Percentiles rank a stretch among this genome's conserved stretches.
Conservation (phyloP, 2,329 filamentous ascomycete species). For the Pezicula rhizophila region DNA sequence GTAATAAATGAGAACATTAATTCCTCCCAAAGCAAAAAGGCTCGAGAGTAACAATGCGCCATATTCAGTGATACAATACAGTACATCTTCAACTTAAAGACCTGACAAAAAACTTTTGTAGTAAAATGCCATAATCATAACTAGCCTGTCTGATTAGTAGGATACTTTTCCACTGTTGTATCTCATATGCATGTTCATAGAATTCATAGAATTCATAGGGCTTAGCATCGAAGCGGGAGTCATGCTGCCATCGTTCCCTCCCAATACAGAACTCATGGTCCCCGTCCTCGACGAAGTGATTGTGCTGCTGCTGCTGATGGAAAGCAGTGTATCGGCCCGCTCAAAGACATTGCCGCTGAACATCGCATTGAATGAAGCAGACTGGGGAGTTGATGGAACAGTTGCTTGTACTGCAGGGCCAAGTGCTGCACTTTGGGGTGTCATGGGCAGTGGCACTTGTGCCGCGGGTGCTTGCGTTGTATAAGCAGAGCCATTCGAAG, state of each 20-base stretch:
- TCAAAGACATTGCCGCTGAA: slow-evolving; percentile 27
- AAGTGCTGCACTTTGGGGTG: slow-evolving; percentile 80
- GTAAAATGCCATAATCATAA: background rate
- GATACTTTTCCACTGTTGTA: slow-evolving; percentile 24
- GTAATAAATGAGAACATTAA: no score
- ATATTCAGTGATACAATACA: slow-evolving; percentile 1
- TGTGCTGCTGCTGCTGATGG: slow-evolving; percentile 15
- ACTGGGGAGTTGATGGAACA: slow-evolving; percentile 61
- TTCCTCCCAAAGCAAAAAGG: background rate
- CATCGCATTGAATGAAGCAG: slow-evolving; percentile 22
- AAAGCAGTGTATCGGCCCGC: slow-evolving; percentile 25
- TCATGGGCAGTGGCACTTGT: slow-evolving; percentile 65
- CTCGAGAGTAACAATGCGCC: background rate
- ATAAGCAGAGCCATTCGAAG: slow-evolving; percentile 15
- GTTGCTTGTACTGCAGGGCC: slow-evolving; percentile 89
- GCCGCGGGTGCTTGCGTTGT: slow-evolving; percentile 34
- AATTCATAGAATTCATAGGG: slow-evolving; percentile 19
- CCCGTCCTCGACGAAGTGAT: slow-evolving; percentile 21
- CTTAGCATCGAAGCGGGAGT: slow-evolving; percentile 22
- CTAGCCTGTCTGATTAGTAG: slow-evolving; percentile 9
- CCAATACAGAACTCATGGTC: slow-evolving; percentile 25
- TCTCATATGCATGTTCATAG: slow-evolving; percentile 14
- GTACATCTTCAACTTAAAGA: background rate
- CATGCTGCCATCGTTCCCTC: slow-evolving; percentile 20
- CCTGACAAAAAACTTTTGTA: background rate